A percentile compares a stretch with the other conserved stretches of the same genome.
These are phyloP conservation scores for Geotrichum europaeum DNA, from an alignment of 1,139 yeast genomes.

Conservation along the genomic window DNA sequence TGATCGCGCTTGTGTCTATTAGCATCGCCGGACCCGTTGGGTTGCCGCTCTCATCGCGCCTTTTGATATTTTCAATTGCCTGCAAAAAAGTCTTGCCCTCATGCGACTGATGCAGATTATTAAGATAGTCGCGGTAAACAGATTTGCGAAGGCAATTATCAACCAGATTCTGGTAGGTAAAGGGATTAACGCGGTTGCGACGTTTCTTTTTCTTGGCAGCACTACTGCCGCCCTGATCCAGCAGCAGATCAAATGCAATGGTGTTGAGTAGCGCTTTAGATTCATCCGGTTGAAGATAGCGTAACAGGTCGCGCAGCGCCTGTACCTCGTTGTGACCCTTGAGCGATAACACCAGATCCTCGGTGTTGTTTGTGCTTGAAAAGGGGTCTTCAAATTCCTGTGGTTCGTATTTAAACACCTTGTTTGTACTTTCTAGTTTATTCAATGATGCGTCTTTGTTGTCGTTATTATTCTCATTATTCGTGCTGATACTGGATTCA, in stretches of 20 bases:
- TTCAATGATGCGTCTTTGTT: not conserved
- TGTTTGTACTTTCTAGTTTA: not conserved
- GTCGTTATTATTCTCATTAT: not conserved
- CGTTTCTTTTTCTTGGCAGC: not conserved
- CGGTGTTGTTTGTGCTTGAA: not conserved
- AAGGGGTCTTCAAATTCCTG: not conserved
- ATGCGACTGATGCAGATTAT: not conserved
- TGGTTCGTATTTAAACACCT: not conserved
- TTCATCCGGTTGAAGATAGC: constrained; percentile 13
- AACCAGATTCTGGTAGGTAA: constrained; percentile 3
- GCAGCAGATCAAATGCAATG: constrained; percentile 6
- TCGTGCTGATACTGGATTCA: not conserved
- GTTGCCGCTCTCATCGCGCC: not conserved
- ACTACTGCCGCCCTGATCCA: not conserved
- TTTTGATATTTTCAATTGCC: not conserved
- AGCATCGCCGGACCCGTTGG: not conserved
- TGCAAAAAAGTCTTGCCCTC: not conserved
- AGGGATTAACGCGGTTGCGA: constrained; percentile 2
- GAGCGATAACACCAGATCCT: not conserved
- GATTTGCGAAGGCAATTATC: constrained; percentile 4
- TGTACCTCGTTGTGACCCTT: constrained; percentile 3
- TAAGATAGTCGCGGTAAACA: not conserved
- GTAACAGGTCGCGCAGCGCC: constrained; percentile 4
- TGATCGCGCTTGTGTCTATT: not conserved
- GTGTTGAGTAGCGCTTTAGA: constrained; percentile 6